These are phyloP conservation scores for Trichoderma sp. DNA, from an alignment of 2,329 filamentous ascomycete species.

Conservation along the genomic window DNA sequence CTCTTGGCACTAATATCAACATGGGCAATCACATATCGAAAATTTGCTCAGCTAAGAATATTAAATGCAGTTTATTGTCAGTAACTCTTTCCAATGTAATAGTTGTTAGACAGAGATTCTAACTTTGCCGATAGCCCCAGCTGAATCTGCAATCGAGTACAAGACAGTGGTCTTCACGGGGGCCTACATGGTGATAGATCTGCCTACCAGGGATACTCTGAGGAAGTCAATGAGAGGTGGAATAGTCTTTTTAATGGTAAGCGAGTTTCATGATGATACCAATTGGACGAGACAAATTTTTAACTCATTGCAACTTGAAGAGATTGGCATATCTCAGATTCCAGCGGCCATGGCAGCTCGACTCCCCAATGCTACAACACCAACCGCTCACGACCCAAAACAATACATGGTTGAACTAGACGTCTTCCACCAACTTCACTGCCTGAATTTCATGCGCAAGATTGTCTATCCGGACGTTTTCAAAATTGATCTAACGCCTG, in stretches of 20 bases:
- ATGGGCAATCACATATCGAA: background rate
- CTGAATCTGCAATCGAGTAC: slow-evolving; percentile 50
- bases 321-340: slow-evolving; percentile 60
- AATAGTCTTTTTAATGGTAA: slow-evolving; percentile 46
- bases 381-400: slow-evolving; percentile 53
- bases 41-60: background rate
- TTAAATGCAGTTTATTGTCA: background rate
- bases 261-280: background rate
- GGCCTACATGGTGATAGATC: slow-evolving; percentile 47
- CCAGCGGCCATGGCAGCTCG: slow-evolving; percentile 52
- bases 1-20: background rate
- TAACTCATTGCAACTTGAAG: background rate
- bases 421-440: slow-evolving; percentile 57
- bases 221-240: slow-evolving; percentile 58
- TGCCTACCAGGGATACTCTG: slow-evolving; percentile 54
- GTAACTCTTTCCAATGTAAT: background rate
- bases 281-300: background rate
- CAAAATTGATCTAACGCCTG: slow-evolving; percentile 40
- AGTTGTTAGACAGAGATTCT: background rate
- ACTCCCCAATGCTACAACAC: slow-evolving; percentile 54
- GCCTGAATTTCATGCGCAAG: slow-evolving; percentile 49
- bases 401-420: slow-evolving; percentile 52
- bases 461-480: slow-evolving; percentile 53
- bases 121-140: slow-evolving; percentile 42
- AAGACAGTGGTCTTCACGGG: slow-evolving; percentile 51